Evolutionary conservation across 1,139 yeast genomes (phyloP).

Genomic region (Scheffersomyces segobiensis): DNA sequence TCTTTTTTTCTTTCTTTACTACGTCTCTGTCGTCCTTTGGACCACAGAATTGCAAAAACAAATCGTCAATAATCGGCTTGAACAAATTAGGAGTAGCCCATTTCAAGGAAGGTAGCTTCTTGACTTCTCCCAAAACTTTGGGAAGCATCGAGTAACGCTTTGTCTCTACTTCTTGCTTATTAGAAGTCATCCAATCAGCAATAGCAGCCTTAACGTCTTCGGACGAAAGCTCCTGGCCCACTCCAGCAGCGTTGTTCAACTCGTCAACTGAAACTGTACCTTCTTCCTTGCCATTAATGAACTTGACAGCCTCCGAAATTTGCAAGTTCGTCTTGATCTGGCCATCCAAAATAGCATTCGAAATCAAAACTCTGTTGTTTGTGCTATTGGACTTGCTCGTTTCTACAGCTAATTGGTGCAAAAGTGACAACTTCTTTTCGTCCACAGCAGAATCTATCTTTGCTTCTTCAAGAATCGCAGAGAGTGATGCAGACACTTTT

Average conservation of each 20-base stretch:
- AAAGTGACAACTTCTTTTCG: slow-evolving; percentile 57
- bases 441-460: slow-evolving; percentile 23
- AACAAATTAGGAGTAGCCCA: slow-evolving; percentile 91
- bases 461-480: slow-evolving; percentile 52
- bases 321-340: slow-evolving; percentile 69
- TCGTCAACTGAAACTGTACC: slow-evolving; percentile 40
- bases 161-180: slow-evolving; percentile 59
- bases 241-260: slow-evolving; percentile 71
- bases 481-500: slow-evolving; percentile 73
- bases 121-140: slow-evolving; percentile 71
- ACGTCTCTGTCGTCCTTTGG: slow-evolving; percentile 96
- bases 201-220: slow-evolving; percentile 65
- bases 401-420: slow-evolving; percentile 77
- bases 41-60: slow-evolving; percentile 70
- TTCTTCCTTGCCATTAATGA: slow-evolving; percentile 51
- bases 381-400: slow-evolving; percentile 46
- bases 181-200: slow-evolving; percentile 54
- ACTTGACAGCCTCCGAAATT: slow-evolving; percentile 78
- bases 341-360: slow-evolving; percentile 63
- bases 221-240: slow-evolving; percentile 71
- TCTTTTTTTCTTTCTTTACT: slow-evolving; percentile 74
- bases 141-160: slow-evolving; percentile 81
- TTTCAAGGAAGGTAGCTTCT: slow-evolving; percentile 70
- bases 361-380: slow-evolving; percentile 49
- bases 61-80: slow-evolving; percentile 82